phyloP scores from a whole-genome alignment of 306 rosid species.

The Leucaena leucocephala region DNA sequence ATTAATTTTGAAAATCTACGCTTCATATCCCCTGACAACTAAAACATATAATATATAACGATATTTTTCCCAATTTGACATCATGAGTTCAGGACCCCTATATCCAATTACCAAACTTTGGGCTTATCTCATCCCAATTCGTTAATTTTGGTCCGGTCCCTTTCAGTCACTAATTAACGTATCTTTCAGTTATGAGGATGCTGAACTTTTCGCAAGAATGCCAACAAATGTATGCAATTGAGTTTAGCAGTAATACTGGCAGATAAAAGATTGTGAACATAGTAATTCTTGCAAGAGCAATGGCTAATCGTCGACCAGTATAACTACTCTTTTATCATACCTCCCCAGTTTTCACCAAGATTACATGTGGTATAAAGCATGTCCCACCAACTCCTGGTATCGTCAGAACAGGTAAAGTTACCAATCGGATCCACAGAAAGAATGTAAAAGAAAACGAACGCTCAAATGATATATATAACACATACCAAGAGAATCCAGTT shows the following conservation, averaged over 20 bases:
- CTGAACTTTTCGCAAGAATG: background rate
- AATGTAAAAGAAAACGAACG: background rate
- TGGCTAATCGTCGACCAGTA: background rate
- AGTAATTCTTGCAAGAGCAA: background rate
- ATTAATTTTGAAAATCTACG: background rate
- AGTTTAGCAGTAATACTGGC: background rate
- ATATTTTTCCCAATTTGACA: background rate
- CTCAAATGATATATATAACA: background rate
- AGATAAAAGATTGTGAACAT: background rate
- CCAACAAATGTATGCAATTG: constrained; percentile 1
- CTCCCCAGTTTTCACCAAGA: constrained; percentile 74
- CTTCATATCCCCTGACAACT: background rate
- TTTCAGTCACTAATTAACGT: background rate
- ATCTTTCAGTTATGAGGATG: background rate
- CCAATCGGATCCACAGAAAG: constrained; percentile 2
- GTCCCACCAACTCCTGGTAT: constrained; percentile 62
- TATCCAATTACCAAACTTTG: constrained; percentile 1
- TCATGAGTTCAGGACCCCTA: background rate
- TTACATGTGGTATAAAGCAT: constrained; percentile 73
- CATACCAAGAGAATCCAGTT: constrained; percentile 64
- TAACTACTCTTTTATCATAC: constrained; percentile 40
- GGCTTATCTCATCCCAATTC: background rate
- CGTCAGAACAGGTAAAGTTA: background rate
- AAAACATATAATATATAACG: background rate
- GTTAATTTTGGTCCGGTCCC: background rate